phyloP scores from a whole-genome alignment of 345 rosid species.

The Eucalyptus pauciflora region DNA sequence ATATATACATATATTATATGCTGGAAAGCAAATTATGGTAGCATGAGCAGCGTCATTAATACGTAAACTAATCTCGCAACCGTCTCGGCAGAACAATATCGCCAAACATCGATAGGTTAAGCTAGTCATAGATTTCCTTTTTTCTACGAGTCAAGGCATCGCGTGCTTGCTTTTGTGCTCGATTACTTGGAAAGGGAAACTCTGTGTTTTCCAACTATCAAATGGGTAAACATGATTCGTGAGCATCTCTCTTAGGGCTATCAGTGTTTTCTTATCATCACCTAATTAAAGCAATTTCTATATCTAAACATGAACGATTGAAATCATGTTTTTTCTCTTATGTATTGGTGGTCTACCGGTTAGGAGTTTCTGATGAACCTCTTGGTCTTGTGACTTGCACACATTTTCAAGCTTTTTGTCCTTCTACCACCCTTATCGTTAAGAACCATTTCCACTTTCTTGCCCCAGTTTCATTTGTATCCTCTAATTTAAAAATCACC shows the following conservation, averaged over 20 bases:
- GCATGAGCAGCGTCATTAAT: not conserved
- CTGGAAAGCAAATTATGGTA: not conserved
- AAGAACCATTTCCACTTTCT: not conserved
- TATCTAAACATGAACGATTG: not conserved
- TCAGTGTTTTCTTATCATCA: not conserved
- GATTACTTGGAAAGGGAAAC: not conserved
- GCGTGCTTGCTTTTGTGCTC: not conserved
- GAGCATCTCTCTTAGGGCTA: not conserved
- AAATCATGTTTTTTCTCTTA: not conserved
- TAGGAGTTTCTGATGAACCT: not conserved
- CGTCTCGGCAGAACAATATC: not conserved
- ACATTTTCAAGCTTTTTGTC: not conserved
- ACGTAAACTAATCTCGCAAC: not conserved
- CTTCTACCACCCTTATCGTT: not conserved
- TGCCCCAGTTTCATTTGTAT: not conserved
- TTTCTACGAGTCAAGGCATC: not conserved
- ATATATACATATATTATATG: not conserved
- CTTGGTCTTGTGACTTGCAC: not conserved
- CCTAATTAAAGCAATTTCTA: not conserved
- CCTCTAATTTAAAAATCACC: not conserved
- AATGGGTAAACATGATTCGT: not conserved
- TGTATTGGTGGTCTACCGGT: not conserved
- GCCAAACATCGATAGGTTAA: not conserved
- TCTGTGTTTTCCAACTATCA: not conserved
- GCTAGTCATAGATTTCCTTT: not conserved